Percentiles rank a stretch among this genome's conserved stretches.
Evolutionary conservation across 148 eudicot genomes (phyloP).

Genomic region (Arbutus unedo): DNA sequence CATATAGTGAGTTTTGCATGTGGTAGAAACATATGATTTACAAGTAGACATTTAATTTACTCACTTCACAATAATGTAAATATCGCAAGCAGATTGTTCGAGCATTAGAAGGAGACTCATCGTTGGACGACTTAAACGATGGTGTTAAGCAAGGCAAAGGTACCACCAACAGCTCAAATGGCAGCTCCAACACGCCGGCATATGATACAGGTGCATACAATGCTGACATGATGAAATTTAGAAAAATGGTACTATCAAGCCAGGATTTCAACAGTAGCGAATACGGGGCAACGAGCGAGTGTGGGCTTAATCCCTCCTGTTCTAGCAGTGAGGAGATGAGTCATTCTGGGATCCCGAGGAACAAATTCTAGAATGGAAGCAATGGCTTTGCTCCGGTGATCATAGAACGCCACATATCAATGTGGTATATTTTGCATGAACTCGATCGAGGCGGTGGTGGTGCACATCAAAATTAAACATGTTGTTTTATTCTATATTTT

Average conservation of each 20-base stretch:
- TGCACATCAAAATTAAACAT: neutral
- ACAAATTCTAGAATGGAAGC: conserved; percentile 7
- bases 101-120: conserved; percentile 64
- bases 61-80: neutral
- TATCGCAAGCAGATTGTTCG: conserved; percentile 56
- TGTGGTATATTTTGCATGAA: neutral
- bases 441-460: neutral
- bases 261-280: conserved; percentile 41
- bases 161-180: conserved; percentile 15
- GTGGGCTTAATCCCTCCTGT: conserved; percentile 32
- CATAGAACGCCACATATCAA: neutral
- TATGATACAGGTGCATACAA: conserved; percentile 49
- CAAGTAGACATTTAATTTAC: neutral
- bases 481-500: neutral
- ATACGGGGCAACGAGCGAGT: conserved; percentile 35
- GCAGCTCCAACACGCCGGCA: conserved; percentile 8
- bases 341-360: neutral
- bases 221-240: conserved; percentile 50
- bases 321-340: conserved; percentile 26
- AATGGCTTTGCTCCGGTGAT: neutral
- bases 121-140: conserved; percentile 58
- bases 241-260: conserved; percentile 38
- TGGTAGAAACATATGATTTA: neutral
- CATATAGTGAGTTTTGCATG: neutral
- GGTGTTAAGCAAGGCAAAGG: conserved; percentile 47